Evolutionary conservation across 768 basidiomycete genomes (phyloP).

Genomic region (Agrocybe chaxingu): DNA sequence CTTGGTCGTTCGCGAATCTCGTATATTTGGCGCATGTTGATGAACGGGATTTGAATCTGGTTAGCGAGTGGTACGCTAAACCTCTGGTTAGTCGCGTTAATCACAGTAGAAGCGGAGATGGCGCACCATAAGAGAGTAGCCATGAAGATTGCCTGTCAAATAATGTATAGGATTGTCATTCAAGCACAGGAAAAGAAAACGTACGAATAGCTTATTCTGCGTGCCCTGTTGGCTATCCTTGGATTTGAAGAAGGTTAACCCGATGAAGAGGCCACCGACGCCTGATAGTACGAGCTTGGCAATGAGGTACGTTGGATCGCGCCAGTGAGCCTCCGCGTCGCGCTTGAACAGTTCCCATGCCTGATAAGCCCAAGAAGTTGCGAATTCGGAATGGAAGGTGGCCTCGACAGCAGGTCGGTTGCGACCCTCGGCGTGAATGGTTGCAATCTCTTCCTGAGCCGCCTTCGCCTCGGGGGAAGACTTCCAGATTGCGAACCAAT

Average conservation of each 20-base stretch:
- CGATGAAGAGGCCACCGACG: conserved; percentile 52
- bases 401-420: conserved; percentile 34
- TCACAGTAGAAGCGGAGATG: not conserved
- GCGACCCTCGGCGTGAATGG: conserved; percentile 47
- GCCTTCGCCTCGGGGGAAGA: conserved; percentile 40
- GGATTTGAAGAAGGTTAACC: conserved; percentile 61
- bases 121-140: conserved; percentile 38
- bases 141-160: conserved; percentile 50
- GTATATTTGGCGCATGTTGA: conserved; percentile 57
- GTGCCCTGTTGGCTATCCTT: conserved; percentile 53
- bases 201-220: conserved; percentile 65
- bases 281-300: conserved; percentile 58
- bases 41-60: conserved; percentile 62
- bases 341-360: conserved; percentile 40
- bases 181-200: conserved; percentile 20
- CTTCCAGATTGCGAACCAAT: conserved; percentile 63
- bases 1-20: conserved; percentile 68
- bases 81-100: not conserved
- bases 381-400: conserved; percentile 41
- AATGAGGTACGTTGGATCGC: conserved; percentile 57
- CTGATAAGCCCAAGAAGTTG: conserved; percentile 53
- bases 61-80: conserved; percentile 49
- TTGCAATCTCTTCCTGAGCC: conserved; percentile 36
- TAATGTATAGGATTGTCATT: not conserved
- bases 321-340: conserved; percentile 45